These are phyloP conservation scores for Talaromyces islandicus DNA, from an alignment of 2,329 filamentous ascomycete species.

Conservation along the genomic window DNA sequence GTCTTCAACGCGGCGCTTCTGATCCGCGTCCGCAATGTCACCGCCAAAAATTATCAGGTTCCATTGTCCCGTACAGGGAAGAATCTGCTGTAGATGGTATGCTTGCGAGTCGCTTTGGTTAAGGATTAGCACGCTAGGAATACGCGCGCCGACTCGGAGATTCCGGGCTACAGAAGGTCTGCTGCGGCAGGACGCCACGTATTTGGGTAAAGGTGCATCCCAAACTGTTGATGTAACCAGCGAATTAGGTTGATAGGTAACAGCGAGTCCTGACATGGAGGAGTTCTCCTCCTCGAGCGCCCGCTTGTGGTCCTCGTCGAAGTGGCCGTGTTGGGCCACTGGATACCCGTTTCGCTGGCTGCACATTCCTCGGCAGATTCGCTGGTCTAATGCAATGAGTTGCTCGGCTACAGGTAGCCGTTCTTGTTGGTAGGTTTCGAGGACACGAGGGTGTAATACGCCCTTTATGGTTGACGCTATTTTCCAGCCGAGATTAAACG, in stretches of 20 bases:
- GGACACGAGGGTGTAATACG: constrained; percentile 17
- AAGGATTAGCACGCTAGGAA: too few relatives aligned
- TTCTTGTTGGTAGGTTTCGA: constrained; percentile 25
- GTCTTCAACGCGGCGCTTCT: too few relatives aligned
- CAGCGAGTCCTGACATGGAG: not conserved
- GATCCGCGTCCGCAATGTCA: too few relatives aligned
- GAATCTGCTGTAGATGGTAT: too few relatives aligned
- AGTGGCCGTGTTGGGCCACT: constrained; percentile 25
- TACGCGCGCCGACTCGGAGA: too few relatives aligned
- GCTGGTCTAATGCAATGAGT: constrained; percentile 35
- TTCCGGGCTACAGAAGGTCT: too few relatives aligned
- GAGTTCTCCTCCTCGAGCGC: constrained; percentile 31
- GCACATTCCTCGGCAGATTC: constrained; percentile 35
- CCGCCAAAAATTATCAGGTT: too few relatives aligned
- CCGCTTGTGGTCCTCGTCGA: constrained; percentile 56
- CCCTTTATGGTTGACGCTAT: constrained; percentile 21
- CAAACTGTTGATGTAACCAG: not conserved
- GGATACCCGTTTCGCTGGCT: constrained; percentile 38
- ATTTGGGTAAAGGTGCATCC: too few relatives aligned
- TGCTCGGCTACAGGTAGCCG: constrained; percentile 24
- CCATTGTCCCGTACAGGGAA: too few relatives aligned
- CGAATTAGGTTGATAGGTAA: not conserved
- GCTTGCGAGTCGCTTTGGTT: too few relatives aligned
- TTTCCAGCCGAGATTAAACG: constrained; percentile 31
- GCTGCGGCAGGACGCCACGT: too few relatives aligned